These are phyloP conservation scores for Backusella circina DNA, from an alignment of 192 early-diverging fungal species.

Conservation along the genomic window DNA sequence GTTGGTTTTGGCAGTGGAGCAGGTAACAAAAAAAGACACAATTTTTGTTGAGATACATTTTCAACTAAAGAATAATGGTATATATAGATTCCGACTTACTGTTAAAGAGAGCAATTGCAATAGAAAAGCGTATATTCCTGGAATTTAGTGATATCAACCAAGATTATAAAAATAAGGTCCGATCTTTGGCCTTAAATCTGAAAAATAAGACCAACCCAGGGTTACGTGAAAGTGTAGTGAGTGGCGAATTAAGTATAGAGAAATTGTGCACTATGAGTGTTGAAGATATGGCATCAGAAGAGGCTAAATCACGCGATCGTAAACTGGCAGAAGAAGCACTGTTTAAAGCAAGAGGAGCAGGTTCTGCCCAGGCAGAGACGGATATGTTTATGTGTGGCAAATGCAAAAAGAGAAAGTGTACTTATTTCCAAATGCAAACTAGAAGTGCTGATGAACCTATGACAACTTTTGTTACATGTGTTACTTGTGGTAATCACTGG, in stretches of 20 bases:
- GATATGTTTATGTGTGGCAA: slow-evolving; percentile 94
- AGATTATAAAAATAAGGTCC: slow-evolving; percentile 71
- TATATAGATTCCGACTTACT: slow-evolving; percentile 48
- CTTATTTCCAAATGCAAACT: slow-evolving; percentile 86
- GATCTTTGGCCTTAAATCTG: slow-evolving; percentile 76
- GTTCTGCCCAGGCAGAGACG: slow-evolving; percentile 73
- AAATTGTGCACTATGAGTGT: slow-evolving; percentile 75
- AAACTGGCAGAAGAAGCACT: slow-evolving; percentile 70
- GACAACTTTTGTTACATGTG: slow-evolving; percentile 96
- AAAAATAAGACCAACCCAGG: slow-evolving; percentile 75
- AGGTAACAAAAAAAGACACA: slow-evolving; percentile 34
- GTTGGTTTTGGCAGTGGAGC: slow-evolving; percentile 53
- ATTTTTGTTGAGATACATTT: not conserved
- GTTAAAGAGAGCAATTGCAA: slow-evolving; percentile 46
- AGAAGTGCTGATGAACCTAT: slow-evolving; percentile 98
- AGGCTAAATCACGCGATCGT: slow-evolving; percentile 66
- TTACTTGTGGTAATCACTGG: slow-evolving; percentile 82
- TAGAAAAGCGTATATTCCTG: slow-evolving; percentile 62
- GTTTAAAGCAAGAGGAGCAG: slow-evolving; percentile 75
- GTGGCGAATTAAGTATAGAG: slow-evolving; percentile 60
- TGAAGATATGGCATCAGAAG: slow-evolving; percentile 91
- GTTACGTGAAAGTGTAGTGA: slow-evolving; percentile 64
- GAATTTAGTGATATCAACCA: slow-evolving; percentile 47
- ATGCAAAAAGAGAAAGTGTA: slow-evolving; percentile 81
- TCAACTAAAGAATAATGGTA: not conserved